Percentiles rank a stretch among this genome's conserved stretches.
Evolutionary conservation across 805 yeast genomes (phyloP).

Genomic region (Pichia kluyveri): DNA sequence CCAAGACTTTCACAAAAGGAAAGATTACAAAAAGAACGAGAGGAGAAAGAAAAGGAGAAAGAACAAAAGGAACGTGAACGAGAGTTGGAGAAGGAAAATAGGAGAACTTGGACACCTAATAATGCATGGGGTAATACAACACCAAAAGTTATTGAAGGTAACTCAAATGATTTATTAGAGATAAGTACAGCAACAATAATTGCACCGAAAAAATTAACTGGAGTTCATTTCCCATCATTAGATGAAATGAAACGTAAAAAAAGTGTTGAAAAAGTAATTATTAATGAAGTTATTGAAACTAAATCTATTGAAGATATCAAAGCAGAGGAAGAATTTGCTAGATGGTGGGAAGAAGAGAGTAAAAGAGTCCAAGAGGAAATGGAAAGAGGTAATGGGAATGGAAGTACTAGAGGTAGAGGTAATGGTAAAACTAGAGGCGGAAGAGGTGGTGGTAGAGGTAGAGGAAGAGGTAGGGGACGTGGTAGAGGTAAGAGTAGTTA

Average conservation of each 20-base stretch:
- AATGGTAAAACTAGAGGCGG: background rate
- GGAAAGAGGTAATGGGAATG: conserved; percentile 3
- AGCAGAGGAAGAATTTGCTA: conserved; percentile 75
- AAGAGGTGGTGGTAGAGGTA: background rate
- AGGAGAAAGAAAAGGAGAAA: conserved; percentile 5
- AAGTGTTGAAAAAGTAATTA: background rate
- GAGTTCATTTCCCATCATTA: conserved; percentile 15
- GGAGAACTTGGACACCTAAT: background rate
- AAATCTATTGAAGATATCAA: conserved; percentile 56
- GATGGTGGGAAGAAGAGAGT: conserved; percentile 83
- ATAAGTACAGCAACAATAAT: conserved; percentile 17
- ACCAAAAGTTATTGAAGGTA: conserved; percentile 7
- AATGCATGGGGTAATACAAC: conserved; percentile 9
- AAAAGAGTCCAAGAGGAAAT: conserved; percentile 45
- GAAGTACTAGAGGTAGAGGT: background rate
- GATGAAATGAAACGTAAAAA: conserved; percentile 5
- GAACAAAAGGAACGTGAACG: conserved; percentile 10
- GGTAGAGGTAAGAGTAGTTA: background rate
- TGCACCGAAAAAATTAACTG: conserved; percentile 33
- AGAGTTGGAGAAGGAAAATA: background rate
- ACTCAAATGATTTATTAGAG: background rate
- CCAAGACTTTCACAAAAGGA: conserved; percentile 15
- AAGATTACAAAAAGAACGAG: conserved; percentile 11
- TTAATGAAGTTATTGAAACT: background rate
- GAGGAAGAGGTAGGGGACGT: background rate